Conservation (phyloP, 345 rosid species). For the Eucalyptus erythrocorys region DNA sequence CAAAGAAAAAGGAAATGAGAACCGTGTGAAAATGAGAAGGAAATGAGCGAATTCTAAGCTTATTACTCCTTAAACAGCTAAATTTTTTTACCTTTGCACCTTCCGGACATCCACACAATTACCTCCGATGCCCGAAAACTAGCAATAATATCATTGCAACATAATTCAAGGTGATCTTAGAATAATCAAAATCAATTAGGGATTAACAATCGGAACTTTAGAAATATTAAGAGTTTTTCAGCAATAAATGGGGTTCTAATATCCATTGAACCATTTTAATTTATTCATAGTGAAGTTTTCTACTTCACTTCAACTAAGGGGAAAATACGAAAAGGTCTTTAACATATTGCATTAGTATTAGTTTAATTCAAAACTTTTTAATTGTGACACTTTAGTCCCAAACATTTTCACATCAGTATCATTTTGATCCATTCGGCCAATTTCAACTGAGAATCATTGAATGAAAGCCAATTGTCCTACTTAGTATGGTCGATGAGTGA, state of each 20-base stretch:
- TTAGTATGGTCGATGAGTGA: fast-evolving
- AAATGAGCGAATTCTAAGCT: not conserved
- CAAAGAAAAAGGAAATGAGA: too few relatives aligned
- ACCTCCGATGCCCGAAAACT: not conserved
- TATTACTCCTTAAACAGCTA: not conserved
- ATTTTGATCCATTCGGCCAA: too few relatives aligned
- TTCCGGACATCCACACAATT: not conserved
- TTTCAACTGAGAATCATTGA: fast-evolving
- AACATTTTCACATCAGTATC: not conserved
- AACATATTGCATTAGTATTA: not conserved
- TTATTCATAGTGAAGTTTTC: not conserved
- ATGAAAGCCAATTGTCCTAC: fast-evolving
- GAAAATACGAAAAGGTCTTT: not conserved
- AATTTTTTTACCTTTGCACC: not conserved
- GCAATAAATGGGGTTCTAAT: not conserved
- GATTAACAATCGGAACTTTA: not conserved
- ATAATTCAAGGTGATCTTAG: not conserved
- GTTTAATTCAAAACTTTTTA: too few relatives aligned
- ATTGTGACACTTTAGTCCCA: too few relatives aligned
- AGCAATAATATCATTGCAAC: not conserved
- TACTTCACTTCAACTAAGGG: not conserved
- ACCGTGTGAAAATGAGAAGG: too few relatives aligned
- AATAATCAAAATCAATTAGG: not conserved
- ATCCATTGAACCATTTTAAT: not conserved
- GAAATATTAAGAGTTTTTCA: not conserved